Evolutionary conservation across 495 filamentous ascomycete genomes (phyloP), one percentile per base, ranked within the genome.

Genomic region (Barbatosphaeria neglecta): DNA sequence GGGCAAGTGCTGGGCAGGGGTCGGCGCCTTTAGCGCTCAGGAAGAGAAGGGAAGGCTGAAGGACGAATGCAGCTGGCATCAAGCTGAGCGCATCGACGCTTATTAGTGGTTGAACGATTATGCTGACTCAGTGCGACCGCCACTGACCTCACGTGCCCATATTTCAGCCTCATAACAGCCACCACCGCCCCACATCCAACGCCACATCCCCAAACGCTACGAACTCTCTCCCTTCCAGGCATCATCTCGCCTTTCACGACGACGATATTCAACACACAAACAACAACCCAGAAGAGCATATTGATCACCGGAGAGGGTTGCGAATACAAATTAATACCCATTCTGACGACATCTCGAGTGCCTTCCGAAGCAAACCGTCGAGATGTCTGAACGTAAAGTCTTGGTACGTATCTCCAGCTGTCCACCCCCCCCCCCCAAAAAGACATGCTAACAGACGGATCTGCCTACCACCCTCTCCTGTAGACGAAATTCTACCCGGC

Each of bases 381-480:
- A 52, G 51, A 95, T 95, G 89, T 93, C 89, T 62, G 89, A 95
- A 72, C 86, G 88, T 58, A 93, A 94, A 72, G 87, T 94, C 51
- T 73, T 90, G 9, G 41, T 61, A 56, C 35, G 68, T 56, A 35
- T 37, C 31, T 41, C 18, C 37, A 25, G 17, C 13, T 22, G 11
- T 44, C 39, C 33, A 43, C 20, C 10, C 9, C 22, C 6, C 7
- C 39, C 22, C 20, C 13, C 20, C 20, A 23, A 43, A 37, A 43
- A 31, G 23, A 47, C 35, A 28, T 5, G 45, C 45, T 40, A 53
- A 42, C 44, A 20, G 25, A 27, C 19, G 43, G 22, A 63, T 8
- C n/a, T n/a, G n/a, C n/a, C n/a, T n/a, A n/a, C n/a, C n/a, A n/a
- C n/a, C n/a, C n/a, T 22, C 18, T 23, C 39, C 50, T 45, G 13